Evolutionary conservation across 2,329 filamentous ascomycete genomes (phyloP).

Genomic region (Aureobasidium sp.): DNA sequence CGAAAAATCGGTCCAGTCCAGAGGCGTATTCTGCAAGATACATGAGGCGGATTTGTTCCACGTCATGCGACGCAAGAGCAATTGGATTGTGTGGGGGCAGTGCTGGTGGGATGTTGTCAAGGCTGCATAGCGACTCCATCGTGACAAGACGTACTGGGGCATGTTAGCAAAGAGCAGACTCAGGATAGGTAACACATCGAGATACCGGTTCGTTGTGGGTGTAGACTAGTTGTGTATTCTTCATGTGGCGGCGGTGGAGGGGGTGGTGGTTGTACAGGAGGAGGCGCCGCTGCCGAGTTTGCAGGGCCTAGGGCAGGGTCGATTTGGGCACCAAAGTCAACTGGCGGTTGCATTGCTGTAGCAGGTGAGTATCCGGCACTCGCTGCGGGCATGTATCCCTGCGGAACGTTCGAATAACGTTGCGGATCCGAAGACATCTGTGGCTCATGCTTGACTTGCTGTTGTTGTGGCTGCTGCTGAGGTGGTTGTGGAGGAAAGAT

Average conservation of each 20-base stretch:
- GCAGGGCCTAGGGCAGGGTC: conserved; percentile 21
- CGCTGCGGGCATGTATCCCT: conserved; percentile 33
- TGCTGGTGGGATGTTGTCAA: conserved; percentile 50
- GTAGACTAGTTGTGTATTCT: conserved; percentile 17
- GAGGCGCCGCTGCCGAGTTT: conserved; percentile 22
- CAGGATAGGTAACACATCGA: background rate
- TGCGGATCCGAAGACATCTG: conserved; percentile 24
- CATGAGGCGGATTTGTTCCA: conserved; percentile 61
- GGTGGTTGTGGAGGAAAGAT: conserved; percentile 11
- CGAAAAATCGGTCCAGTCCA: conserved; percentile 66
- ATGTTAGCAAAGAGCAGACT: background rate
- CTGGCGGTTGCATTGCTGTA: background rate
- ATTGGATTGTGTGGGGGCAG: conserved; percentile 29
- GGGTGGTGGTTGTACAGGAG: conserved; percentile 25
- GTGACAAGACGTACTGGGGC: conserved; percentile 40
- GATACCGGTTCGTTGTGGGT: conserved; percentile 23
- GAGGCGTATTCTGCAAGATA: conserved; percentile 70
- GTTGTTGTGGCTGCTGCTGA: conserved; percentile 23
- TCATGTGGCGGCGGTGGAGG: conserved; percentile 24
- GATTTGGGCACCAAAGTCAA: conserved; percentile 17
- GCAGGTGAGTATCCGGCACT: conserved; percentile 20
- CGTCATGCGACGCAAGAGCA: conserved; percentile 50
- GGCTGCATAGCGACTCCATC: conserved; percentile 62
- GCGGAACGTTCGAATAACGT: conserved; percentile 27
- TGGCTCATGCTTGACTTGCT: conserved; percentile 15